These are phyloP conservation scores for Aegilops tauschii DNA, from an alignment of 176 grass and related monocot genomes.

Conservation along the genomic window DNA sequence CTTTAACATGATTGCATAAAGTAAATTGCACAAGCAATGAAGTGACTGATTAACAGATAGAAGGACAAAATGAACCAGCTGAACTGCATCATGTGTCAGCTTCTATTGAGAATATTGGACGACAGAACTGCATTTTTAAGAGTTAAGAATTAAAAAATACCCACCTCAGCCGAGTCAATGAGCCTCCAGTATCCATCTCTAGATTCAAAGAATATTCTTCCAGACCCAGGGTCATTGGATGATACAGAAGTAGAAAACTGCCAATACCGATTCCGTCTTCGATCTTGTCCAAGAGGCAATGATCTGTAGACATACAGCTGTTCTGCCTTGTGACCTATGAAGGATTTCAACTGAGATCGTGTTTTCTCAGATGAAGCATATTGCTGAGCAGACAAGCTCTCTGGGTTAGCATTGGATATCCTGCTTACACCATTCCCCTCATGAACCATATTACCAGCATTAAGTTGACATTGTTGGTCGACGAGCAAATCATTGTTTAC, in stretches of 20 bases:
- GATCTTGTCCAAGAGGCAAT: constrained; percentile 91
- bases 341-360: constrained; percentile 77
- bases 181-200: constrained; percentile 79
- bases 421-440: constrained; percentile 52
- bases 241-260: constrained; percentile 82
- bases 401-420: constrained; percentile 42
- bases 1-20: background rate
- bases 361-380: constrained; percentile 84
- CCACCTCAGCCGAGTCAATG: constrained; percentile 86
- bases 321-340: constrained; percentile 83
- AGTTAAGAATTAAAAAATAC: constrained; percentile 23
- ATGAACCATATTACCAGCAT: constrained; percentile 32
- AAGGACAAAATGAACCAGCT: constrained; percentile 7
- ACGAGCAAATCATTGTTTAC: constrained; percentile 36
- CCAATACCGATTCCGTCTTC: constrained; percentile 93
- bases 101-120: background rate
- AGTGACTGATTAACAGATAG: background rate
- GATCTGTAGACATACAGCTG: constrained; percentile 86
- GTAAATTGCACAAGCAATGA: background rate
- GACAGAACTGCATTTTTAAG: background rate
- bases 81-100: background rate
- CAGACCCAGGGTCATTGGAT: constrained; percentile 84
- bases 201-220: constrained; percentile 93
- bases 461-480: constrained; percentile 44
- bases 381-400: constrained; percentile 58